Percentiles rank a stretch among this genome's conserved stretches.
Conservation (phyloP, 1,284 basidiomycete genomes). For the Cutaneotrichosporon sp. region DNA sequence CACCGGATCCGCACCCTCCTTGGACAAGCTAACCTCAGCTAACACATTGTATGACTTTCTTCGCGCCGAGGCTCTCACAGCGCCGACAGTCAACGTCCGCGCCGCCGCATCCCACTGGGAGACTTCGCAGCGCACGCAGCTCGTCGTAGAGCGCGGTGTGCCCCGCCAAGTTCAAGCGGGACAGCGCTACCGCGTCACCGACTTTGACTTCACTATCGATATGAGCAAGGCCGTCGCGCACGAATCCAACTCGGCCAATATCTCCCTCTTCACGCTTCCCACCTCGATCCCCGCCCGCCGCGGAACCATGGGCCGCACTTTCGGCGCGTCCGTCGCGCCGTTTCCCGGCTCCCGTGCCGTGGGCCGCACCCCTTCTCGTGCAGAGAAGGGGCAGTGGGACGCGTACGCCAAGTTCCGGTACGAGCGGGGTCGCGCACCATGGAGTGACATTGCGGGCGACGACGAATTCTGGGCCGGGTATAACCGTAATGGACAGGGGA, state of each 20-base stretch:
- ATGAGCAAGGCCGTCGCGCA: slow-evolving; percentile 33
- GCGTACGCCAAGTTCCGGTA: slow-evolving; percentile 10
- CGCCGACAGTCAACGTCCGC: slow-evolving; percentile 32
- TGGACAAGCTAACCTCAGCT: slow-evolving; percentile 24
- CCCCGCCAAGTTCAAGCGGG: slow-evolving; percentile 27
- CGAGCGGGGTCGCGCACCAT: slow-evolving; percentile 15
- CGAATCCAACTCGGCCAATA: slow-evolving; percentile 35
- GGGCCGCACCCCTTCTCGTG: not conserved
- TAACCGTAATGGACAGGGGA: not conserved
- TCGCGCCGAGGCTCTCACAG: slow-evolving; percentile 29
- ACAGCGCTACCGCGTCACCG: slow-evolving; percentile 32
- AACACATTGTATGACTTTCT: slow-evolving; percentile 43
- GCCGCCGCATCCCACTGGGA: slow-evolving; percentile 32
- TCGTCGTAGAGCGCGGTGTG: slow-evolving; percentile 30
- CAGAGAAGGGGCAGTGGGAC: slow-evolving; percentile 12
- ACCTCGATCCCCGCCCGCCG: slow-evolving; percentile 22
- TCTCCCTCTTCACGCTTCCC: slow-evolving; percentile 30
- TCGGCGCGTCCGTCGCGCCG: slow-evolving; percentile 1
- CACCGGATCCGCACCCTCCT: slow-evolving; percentile 1
- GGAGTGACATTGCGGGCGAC: slow-evolving; percentile 18
- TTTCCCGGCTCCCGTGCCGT: slow-evolving; percentile 2
- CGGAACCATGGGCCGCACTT: slow-evolving; percentile 19
- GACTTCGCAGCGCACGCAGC: slow-evolving; percentile 25
- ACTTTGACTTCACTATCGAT: slow-evolving; percentile 49
- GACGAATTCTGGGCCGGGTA: slow-evolving; percentile 17